Evolutionary conservation across 2,329 filamentous ascomycete genomes (phyloP).

Genomic region (Fusarium lyarnte): DNA sequence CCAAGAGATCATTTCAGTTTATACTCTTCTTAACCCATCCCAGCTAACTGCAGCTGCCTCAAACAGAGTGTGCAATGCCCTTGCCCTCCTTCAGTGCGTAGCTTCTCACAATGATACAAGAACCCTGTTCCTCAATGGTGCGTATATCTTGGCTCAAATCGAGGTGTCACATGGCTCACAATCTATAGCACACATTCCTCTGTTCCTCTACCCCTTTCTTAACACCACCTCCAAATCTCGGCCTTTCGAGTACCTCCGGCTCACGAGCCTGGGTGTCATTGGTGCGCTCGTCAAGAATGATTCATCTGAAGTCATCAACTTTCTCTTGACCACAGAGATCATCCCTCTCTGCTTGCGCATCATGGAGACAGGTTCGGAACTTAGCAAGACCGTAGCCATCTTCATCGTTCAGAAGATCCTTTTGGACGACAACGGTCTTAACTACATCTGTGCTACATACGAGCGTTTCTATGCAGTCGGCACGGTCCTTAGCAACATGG

Average conservation of each 20-base stretch:
- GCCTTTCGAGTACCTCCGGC: constrained; percentile 95
- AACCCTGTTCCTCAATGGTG: constrained; percentile 92
- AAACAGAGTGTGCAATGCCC: constrained; percentile 96
- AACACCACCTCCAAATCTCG: constrained; percentile 99
- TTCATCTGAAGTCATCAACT: constrained; percentile 98
- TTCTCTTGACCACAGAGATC: constrained; percentile 96
- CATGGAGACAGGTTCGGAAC: constrained; percentile 98
- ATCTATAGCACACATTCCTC: constrained; percentile 85
- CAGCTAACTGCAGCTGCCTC: constrained; percentile 97
- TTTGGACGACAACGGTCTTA: constrained; percentile 93
- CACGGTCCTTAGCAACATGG: constrained; percentile 98
- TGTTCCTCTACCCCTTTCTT: constrained; percentile 97
- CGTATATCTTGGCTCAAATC: constrained; percentile 35
- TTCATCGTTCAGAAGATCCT: constrained; percentile 99
- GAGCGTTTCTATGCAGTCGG: constrained; percentile 98
- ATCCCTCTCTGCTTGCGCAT: constrained; percentile 97
- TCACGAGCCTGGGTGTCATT: constrained; percentile 96
- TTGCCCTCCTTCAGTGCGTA: constrained; percentile 95
- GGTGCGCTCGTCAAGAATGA: constrained; percentile 98
- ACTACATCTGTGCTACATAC: constrained; percentile 98
- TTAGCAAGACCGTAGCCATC: constrained; percentile 98
- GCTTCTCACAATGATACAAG: constrained; percentile 97
- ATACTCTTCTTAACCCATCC: constrained; percentile 94
- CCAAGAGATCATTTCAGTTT: constrained; percentile 99
- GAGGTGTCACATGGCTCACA: constrained; percentile 21